These are phyloP conservation scores for Penicillium soppii DNA, from an alignment of 495 filamentous ascomycete species.

Conservation along the genomic window DNA sequence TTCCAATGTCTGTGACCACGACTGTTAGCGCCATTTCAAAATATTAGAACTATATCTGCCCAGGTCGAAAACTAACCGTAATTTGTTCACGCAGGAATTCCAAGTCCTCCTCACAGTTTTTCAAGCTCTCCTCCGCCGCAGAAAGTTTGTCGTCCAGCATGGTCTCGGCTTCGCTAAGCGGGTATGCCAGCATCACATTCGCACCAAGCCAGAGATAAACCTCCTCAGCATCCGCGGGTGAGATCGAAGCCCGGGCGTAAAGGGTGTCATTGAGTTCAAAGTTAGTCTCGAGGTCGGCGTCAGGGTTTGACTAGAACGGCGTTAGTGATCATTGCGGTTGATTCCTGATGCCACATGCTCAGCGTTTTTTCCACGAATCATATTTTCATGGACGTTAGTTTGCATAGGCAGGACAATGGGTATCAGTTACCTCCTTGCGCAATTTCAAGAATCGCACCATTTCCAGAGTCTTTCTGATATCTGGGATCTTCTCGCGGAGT, in stretches of 20 bases:
- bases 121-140: constrained; percentile 74
- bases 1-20: constrained; percentile 72
- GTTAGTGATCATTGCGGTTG: not conserved
- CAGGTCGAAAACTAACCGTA: constrained; percentile 59
- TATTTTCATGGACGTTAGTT: not conserved
- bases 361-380: not conserved
- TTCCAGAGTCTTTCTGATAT: constrained; percentile 96
- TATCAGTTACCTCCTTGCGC: constrained; percentile 27
- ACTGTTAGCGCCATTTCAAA: not conserved
- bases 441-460: constrained; percentile 80
- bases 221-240: constrained; percentile 81
- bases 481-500: constrained; percentile 91
- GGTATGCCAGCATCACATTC: constrained; percentile 97
- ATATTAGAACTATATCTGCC: not conserved
- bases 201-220: constrained; percentile 97
- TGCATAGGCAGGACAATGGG: not conserved
- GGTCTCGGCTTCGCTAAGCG: constrained; percentile 78
- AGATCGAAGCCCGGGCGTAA: constrained; percentile 81
- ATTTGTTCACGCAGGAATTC: constrained; percentile 97
- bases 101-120: constrained; percentile 91
- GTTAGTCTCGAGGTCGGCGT: constrained; percentile 68
- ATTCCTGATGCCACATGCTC: not conserved
- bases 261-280: constrained; percentile 97
- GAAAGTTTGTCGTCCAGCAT: constrained; percentile 75
- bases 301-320: constrained; percentile 16